Percentiles rank a stretch among this genome's conserved stretches.
Evolutionary conservation across 768 basidiomycete genomes (phyloP).

Genomic region (Trametes maxima): DNA sequence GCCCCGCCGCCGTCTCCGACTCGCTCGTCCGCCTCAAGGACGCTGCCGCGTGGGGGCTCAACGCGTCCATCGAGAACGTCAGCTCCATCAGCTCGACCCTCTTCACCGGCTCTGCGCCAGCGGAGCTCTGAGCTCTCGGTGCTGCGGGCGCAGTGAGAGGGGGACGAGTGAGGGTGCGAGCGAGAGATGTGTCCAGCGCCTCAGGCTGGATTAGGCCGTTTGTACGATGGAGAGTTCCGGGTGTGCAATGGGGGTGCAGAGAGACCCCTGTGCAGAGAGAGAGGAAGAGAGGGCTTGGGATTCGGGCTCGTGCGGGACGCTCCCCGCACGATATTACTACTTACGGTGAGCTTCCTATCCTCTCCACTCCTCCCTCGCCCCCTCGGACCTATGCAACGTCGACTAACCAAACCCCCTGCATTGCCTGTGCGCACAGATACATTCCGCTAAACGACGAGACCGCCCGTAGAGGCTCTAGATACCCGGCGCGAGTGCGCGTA

Average conservation of each 20-base stretch:
- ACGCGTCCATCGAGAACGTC: conserved; percentile 12
- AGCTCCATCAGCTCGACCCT: conserved; percentile 3
- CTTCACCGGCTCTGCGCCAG: background rate
- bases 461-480: too few relatives aligned
- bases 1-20: conserved; percentile 8
- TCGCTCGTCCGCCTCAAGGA: conserved; percentile 13
- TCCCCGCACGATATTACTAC: background rate
- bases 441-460: background rate
- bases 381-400: too few relatives aligned
- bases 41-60: conserved; percentile 4
- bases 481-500: too few relatives aligned
- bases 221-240: too few relatives aligned
- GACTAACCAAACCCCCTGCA: background rate
- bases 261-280: too few relatives aligned
- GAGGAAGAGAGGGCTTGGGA: too few relatives aligned
- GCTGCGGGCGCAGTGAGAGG: background rate
- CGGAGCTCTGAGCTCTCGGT: conserved; percentile 8
- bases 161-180: too few relatives aligned
- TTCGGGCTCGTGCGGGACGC: too few relatives aligned
- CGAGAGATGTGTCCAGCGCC: background rate
- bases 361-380: background rate
- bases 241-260: too few relatives aligned
- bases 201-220: too few relatives aligned
- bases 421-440: background rate
- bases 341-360: background rate